These are phyloP conservation scores for Pythium grandisporangium DNA, from an alignment of 352 stramenopile genomes.

Conservation along the genomic window DNA sequence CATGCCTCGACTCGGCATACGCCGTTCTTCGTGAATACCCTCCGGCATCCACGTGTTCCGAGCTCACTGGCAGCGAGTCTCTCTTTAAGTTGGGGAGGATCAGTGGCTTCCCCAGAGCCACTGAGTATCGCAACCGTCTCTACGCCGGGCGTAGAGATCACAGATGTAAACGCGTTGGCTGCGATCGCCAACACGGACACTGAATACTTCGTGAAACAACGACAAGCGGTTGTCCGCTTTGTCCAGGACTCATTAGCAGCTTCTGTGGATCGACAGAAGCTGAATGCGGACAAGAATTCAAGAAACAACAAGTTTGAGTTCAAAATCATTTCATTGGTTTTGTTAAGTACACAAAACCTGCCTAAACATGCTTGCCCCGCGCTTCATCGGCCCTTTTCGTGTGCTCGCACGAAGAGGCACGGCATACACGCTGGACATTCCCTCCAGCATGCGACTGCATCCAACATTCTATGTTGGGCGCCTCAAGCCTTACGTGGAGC, in stretches of 20 bases:
- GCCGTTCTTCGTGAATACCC: constrained; percentile 11
- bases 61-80: background rate
- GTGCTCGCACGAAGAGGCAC: background rate
- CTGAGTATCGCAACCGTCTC: background rate
- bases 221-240: constrained; percentile 8
- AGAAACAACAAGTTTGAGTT: background rate
- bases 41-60: constrained; percentile 8
- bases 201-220: constrained; percentile 2
- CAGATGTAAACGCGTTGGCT: background rate
- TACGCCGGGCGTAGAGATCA: background rate
- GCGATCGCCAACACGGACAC: background rate
- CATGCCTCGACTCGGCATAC: constrained; percentile 12
- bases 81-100: constrained; percentile 2
- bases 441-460: constrained; percentile 1
- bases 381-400: constrained; percentile 1
- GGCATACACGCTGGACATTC: constrained; percentile 4
- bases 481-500: constrained; percentile 16
- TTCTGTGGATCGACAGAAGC: constrained; percentile 16
- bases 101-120: background rate
- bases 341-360: background rate
- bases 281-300: constrained; percentile 4
- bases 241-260: constrained; percentile 10
- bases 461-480: constrained; percentile 17
- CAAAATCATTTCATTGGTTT: background rate
- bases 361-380: background rate